Conservation (phyloP, 192 early-diverging fungal genomes). For the Geranomyces variabilis region DNA sequence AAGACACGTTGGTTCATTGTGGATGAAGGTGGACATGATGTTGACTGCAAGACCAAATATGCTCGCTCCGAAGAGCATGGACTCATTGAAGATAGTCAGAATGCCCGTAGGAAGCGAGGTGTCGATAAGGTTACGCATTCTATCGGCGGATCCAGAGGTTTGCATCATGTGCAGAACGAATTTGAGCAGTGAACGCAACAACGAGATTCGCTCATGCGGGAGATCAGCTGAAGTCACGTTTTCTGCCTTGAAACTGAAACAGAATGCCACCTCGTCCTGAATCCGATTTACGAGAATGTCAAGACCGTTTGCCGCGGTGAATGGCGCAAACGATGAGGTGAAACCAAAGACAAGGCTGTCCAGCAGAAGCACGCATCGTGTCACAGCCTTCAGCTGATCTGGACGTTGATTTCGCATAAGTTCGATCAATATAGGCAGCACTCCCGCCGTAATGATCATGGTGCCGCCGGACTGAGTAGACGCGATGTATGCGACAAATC, state of each 20-base stretch:
- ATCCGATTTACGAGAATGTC: constrained; percentile 78
- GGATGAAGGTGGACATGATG: constrained; percentile 92
- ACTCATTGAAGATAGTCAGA: constrained; percentile 70
- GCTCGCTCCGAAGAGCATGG: constrained; percentile 77
- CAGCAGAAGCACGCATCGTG: constrained; percentile 75
- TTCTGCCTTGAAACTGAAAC: constrained; percentile 30
- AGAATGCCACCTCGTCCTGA: constrained; percentile 65
- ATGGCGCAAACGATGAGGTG: constrained; percentile 72
- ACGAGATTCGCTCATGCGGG: constrained; percentile 71
- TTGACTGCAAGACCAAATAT: constrained; percentile 88
- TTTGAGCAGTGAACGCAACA: constrained; percentile 89
- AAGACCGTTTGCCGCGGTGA: constrained; percentile 82
- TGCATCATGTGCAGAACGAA: constrained; percentile 94
- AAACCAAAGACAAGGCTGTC: constrained; percentile 83
- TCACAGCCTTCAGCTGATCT: constrained; percentile 61
- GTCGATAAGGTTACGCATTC: constrained; percentile 94
- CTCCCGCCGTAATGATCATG: constrained; percentile 88
- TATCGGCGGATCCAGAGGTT: constrained; percentile 85
- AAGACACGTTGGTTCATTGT: constrained; percentile 96
- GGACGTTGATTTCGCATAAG: constrained; percentile 68
- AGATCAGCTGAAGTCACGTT: constrained; percentile 34
- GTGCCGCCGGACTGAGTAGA: constrained; percentile 80
- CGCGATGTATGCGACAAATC: constrained; percentile 77
- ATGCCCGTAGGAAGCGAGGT: constrained; percentile 79
- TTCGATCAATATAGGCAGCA: constrained; percentile 78